Percentiles rank a stretch among this genome's conserved stretches.
These are phyloP conservation scores for Heracleum sosnowskyi DNA, from an alignment of 129 eudicot species.

Conservation along the genomic window DNA sequence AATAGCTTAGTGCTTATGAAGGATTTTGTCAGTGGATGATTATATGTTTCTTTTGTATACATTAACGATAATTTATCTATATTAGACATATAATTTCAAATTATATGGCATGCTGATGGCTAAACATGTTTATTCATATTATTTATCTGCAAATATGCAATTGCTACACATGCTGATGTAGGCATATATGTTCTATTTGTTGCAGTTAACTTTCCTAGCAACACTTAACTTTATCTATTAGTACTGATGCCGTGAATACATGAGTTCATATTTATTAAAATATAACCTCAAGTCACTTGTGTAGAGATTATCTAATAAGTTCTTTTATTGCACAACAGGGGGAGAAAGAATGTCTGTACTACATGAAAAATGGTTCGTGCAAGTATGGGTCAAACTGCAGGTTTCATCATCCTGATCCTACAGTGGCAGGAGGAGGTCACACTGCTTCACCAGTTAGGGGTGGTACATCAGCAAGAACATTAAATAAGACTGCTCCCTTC, in stretches of 20 bases:
- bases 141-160: not conserved
- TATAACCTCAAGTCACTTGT: not conserved
- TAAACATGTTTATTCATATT: not conserved
- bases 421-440: constrained; percentile 47
- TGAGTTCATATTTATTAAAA: not conserved
- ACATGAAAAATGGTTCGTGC: constrained; percentile 97
- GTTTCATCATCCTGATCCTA: constrained; percentile 97
- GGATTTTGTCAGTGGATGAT: not conserved
- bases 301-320: not conserved
- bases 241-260: not conserved
- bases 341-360: constrained; percentile 79
- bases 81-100: not conserved
- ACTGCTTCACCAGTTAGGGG: constrained; percentile 32
- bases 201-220: not conserved
- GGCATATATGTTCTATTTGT: not conserved
- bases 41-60: not conserved
- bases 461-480: constrained; percentile 43
- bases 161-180: not conserved
- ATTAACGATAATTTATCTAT: not conserved
- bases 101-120: not conserved
- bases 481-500: constrained; percentile 38
- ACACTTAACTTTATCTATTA: not conserved
- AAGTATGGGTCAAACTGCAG: constrained; percentile 81
- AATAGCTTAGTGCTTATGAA: not conserved
- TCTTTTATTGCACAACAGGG: constrained; percentile 35